phyloP scores from a whole-genome alignment of 2,329 filamentous ascomycete genomes.

The Talaromyces sp. region DNA sequence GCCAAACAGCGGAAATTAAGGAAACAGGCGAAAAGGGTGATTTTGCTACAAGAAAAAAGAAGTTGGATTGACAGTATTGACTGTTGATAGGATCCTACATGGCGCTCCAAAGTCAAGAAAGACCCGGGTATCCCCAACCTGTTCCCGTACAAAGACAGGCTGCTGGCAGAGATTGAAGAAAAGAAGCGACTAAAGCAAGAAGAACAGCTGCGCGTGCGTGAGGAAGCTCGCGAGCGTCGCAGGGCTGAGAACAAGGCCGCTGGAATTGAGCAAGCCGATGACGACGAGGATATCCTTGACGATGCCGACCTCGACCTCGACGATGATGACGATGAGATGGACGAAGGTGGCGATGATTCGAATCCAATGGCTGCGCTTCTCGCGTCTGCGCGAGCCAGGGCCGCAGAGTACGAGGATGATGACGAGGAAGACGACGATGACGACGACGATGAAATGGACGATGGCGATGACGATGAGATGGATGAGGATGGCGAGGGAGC shows the following conservation, averaged over 20 bases:
- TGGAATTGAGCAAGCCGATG: conserved; percentile 26
- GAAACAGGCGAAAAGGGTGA: conserved; percentile 78
- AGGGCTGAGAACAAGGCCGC: conserved; percentile 36
- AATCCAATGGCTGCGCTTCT: conserved; percentile 44
- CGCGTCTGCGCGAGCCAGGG: conserved; percentile 38
- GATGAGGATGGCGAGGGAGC: conserved; percentile 45
- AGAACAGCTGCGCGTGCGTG: conserved; percentile 63
- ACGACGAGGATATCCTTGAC: conserved; percentile 4
- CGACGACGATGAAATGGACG: conserved; percentile 47
- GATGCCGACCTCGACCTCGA: conserved; percentile 42
- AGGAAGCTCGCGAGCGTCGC: conserved; percentile 51
- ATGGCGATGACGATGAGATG: conserved; percentile 48
- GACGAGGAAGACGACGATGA: conserved; percentile 38
- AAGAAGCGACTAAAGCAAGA: conserved; percentile 74
- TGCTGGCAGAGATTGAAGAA: conserved; percentile 92
- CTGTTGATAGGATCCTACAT: conserved; percentile 72
- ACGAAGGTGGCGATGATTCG: conserved; percentile 48
- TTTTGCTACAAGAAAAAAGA: conserved; percentile 11
- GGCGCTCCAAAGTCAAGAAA: conserved; percentile 92
- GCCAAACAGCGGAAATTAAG: conserved; percentile 86
- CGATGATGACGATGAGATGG: conserved; percentile 48
- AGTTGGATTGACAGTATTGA: neutral
- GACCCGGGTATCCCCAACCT: conserved; percentile 96
- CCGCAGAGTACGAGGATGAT: conserved; percentile 41
- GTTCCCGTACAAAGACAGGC: conserved; percentile 95